These are phyloP conservation scores for Russula sp. DNA, from an alignment of 768 basidiomycete species.

Conservation along the genomic window DNA sequence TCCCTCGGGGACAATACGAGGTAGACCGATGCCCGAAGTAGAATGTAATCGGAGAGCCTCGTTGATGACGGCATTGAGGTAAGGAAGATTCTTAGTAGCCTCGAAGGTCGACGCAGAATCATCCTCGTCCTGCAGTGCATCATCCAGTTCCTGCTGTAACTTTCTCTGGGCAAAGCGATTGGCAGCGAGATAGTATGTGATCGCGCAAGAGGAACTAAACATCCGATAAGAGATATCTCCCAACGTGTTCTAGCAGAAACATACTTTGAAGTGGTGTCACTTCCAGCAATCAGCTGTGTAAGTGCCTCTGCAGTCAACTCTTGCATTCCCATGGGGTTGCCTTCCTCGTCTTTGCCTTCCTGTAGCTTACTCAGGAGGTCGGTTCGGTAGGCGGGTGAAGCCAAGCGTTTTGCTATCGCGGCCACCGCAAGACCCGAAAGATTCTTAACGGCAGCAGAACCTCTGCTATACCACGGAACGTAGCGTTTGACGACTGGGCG, in stretches of 20 bases:
- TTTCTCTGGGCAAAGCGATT: slow-evolving; percentile 63
- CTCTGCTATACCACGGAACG: slow-evolving; percentile 41
- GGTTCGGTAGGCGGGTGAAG: slow-evolving; percentile 63
- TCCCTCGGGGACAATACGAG: slow-evolving; percentile 71
- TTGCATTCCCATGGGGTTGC: slow-evolving; percentile 72
- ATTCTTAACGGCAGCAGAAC: slow-evolving; percentile 36
- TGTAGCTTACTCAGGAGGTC: slow-evolving; percentile 84
- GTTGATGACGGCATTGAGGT: slow-evolving; percentile 84
- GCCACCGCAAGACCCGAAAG: slow-evolving; percentile 38
- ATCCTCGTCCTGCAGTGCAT: slow-evolving; percentile 55
- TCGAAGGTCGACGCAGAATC: slow-evolving; percentile 61
- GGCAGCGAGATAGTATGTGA: slow-evolving; percentile 76
- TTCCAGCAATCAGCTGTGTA: slow-evolving; percentile 84
- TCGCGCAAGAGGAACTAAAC: slow-evolving; percentile 80
- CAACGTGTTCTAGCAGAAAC: slow-evolving; percentile 32
- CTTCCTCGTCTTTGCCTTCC: slow-evolving; percentile 71
- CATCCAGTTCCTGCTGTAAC: slow-evolving; percentile 73
- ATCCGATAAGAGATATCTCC: slow-evolving; percentile 2
- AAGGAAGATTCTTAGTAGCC: slow-evolving; percentile 69
- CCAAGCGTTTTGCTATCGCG: slow-evolving; percentile 67
- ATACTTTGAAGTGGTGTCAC: slow-evolving; percentile 91
- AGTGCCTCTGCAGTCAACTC: slow-evolving; percentile 89
- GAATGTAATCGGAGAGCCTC: slow-evolving; percentile 84
- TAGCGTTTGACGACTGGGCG: slow-evolving; percentile 36
- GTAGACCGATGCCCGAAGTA: slow-evolving; percentile 79